Conservation (phyloP, 1,284 basidiomycete species). For the Rhodotorula sp. region DNA sequence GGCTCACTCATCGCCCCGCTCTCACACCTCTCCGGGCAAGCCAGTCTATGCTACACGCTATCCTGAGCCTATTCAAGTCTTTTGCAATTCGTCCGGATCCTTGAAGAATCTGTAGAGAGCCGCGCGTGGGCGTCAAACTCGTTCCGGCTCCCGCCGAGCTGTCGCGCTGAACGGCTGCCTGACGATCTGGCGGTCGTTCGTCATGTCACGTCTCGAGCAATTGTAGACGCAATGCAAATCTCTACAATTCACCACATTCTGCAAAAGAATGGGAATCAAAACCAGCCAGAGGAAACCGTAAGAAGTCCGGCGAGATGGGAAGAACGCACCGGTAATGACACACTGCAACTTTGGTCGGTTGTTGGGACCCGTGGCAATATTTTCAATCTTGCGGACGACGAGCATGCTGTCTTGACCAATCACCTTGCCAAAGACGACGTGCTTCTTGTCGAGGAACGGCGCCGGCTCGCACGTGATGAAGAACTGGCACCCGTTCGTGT, state of each 20-base stretch:
- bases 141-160: too few relatives aligned
- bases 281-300: background rate
- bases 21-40: background rate
- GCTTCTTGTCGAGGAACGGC: constrained; percentile 91
- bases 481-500: constrained; percentile 93
- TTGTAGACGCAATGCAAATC: background rate
- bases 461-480: constrained; percentile 94
- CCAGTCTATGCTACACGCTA: too few relatives aligned
- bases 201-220: background rate
- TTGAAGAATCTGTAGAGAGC: too few relatives aligned
- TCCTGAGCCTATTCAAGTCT: too few relatives aligned
- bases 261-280: constrained; percentile 9
- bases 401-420: constrained; percentile 55
- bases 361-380: constrained; percentile 80
- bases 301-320: constrained; percentile 36
- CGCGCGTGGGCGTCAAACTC: too few relatives aligned
- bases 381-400: constrained; percentile 82
- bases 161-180: background rate
- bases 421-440: constrained; percentile 88
- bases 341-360: constrained; percentile 79
- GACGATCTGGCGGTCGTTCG: background rate
- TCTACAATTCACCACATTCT: constrained; percentile 57
- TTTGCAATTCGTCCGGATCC: too few relatives aligned
- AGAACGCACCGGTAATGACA: constrained; percentile 70
- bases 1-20: background rate